Percentiles rank a stretch among this genome's conserved stretches.
These are phyloP conservation scores for Lagenidium giganteum DNA, from an alignment of 352 stramenopile species.

Conservation along the genomic window DNA sequence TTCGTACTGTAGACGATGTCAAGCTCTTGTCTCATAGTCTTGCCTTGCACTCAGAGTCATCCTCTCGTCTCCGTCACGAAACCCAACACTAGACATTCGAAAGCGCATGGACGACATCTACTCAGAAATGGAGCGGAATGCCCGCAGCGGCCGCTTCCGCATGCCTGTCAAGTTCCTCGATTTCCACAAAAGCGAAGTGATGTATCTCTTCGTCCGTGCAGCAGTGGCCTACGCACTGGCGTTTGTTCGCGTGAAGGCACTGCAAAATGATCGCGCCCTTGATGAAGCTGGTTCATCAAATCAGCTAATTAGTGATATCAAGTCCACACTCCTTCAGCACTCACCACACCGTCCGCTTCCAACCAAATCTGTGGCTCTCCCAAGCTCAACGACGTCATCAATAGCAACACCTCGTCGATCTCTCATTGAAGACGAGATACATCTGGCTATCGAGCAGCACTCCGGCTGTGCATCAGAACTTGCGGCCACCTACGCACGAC, in stretches of 20 bases:
- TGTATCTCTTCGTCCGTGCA: slow-evolving; percentile 66
- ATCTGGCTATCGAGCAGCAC: slow-evolving; percentile 10
- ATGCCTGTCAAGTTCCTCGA: slow-evolving; percentile 64
- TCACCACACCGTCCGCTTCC: neutral
- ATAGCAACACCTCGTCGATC: neutral
- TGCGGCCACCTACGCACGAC: slow-evolving; percentile 48
- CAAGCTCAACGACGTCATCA: neutral
- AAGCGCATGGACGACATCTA: slow-evolving; percentile 60
- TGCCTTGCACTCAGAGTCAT: too few species aligned
- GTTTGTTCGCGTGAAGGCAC: slow-evolving; percentile 47
- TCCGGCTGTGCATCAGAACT: slow-evolving; percentile 24
- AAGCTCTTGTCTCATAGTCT: too few species aligned
- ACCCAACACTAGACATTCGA: slow-evolving; percentile 17
- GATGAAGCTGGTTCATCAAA: too few species aligned
- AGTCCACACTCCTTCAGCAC: slow-evolving; percentile 2
- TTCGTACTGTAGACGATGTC: too few species aligned
- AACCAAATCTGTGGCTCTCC: neutral
- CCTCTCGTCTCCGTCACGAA: slow-evolving; percentile 6
- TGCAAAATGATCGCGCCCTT: slow-evolving; percentile 39
- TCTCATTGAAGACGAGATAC: slow-evolving; percentile 1
- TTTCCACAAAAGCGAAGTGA: slow-evolving; percentile 66
- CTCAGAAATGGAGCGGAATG: slow-evolving; percentile 52
- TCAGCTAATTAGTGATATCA: too few species aligned
- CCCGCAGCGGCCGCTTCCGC: slow-evolving; percentile 35
- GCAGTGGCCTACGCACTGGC: slow-evolving; percentile 59